Conservation (phyloP, 345 rosid species). For the Dipteronia sinensis region DNA sequence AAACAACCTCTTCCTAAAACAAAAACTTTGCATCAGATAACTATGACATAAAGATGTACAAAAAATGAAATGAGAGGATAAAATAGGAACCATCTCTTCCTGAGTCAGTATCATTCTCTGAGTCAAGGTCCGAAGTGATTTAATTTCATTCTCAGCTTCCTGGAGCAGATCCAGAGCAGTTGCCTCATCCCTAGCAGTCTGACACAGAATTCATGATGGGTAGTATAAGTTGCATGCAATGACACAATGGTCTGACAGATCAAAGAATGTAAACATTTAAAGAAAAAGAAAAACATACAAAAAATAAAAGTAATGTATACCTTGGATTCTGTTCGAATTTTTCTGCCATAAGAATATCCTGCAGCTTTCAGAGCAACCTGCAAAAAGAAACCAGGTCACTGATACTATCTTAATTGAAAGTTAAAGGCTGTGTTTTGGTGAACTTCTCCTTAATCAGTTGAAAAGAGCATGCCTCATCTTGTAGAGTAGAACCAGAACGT, state of each 20-base stretch:
- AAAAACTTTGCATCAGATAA: conserved; percentile 44
- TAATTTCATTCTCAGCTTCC: conserved; percentile 64
- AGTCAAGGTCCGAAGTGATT: conserved; percentile 59
- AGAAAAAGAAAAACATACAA: conserved; percentile 18
- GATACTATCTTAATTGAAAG: conserved; percentile 18
- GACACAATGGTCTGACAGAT: neutral
- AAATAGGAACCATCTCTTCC: conserved; percentile 82
- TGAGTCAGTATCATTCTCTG: conserved; percentile 75
- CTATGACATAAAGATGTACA: conserved; percentile 31
- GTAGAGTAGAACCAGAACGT: conserved; percentile 67
- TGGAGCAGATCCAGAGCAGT: conserved; percentile 64
- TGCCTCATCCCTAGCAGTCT: conserved; percentile 79
- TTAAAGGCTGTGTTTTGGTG: conserved; percentile 1
- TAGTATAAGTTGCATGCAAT: conserved; percentile 9
- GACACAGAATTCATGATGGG: conserved; percentile 24
- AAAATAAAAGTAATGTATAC: conserved; percentile 37
- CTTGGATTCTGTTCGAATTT: conserved; percentile 70
- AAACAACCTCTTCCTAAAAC: conserved; percentile 88
- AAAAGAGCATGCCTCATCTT: conserved; percentile 67
- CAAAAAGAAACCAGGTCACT: conserved; percentile 22
- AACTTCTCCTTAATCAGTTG: conserved; percentile 11
- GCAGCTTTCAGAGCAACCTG: conserved; percentile 78
- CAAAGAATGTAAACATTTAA: conserved; percentile 1
- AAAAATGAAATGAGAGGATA: conserved; percentile 18
- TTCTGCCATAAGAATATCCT: conserved; percentile 48